A percentile compares a stretch with the other conserved stretches of the same genome.
These are phyloP conservation scores for Nevesoporus exiguus DNA, from an alignment of 768 basidiomycete genomes.

Conservation along the genomic window DNA sequence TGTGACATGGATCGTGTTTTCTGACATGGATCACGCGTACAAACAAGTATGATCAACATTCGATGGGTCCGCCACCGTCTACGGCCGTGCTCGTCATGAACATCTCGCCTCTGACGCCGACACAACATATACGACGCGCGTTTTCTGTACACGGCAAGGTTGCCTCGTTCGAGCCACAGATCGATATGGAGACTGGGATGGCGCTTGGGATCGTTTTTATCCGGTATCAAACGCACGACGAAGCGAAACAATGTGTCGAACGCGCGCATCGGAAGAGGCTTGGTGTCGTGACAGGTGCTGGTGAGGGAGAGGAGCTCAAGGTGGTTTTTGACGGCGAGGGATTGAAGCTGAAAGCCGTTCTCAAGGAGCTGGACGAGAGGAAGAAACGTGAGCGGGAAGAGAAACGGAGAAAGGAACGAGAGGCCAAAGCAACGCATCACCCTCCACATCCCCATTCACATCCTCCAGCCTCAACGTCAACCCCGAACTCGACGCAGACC, in stretches of 20 bases:
- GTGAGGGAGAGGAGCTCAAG: constrained; percentile 58
- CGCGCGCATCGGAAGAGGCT: constrained; percentile 64
- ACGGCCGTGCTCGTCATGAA: constrained; percentile 68
- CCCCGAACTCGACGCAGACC: constrained; percentile 29
- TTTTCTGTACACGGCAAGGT: constrained; percentile 63
- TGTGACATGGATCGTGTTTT: background rate
- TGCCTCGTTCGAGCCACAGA: constrained; percentile 67
- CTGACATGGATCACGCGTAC: constrained; percentile 2
- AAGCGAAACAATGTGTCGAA: constrained; percentile 64
- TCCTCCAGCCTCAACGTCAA: constrained; percentile 19
- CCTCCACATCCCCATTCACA: constrained; percentile 7
- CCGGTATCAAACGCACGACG: constrained; percentile 59
- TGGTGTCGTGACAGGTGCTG: constrained; percentile 41
- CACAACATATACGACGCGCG: constrained; percentile 58
- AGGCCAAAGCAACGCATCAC: constrained; percentile 17
- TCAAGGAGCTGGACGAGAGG: constrained; percentile 58
- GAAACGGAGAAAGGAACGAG: constrained; percentile 44
- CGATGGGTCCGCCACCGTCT: constrained; percentile 69
- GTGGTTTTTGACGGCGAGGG: constrained; percentile 83
- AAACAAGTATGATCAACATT: constrained; percentile 69
- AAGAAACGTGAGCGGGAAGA: constrained; percentile 46
- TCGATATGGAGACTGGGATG: constrained; percentile 76
- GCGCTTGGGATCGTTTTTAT: constrained; percentile 81
- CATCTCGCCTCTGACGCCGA: constrained; percentile 69
- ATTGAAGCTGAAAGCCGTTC: constrained; percentile 54